Percentiles rank a stretch among this genome's conserved stretches.
Conservation (phyloP, 768 basidiomycete species). For the Lentinula lateritia region DNA sequence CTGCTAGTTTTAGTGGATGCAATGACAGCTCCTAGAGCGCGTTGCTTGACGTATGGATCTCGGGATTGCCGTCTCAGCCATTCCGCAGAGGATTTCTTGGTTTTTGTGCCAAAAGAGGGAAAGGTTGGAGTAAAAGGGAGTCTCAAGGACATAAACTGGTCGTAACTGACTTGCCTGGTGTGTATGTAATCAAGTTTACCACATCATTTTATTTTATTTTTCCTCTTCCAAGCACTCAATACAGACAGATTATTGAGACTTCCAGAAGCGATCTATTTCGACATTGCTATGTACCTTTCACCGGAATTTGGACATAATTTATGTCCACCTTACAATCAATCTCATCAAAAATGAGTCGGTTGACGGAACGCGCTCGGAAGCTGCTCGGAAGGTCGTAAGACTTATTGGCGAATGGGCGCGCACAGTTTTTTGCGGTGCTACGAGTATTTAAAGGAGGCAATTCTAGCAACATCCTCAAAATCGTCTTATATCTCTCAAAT, state of each 20-base stretch:
- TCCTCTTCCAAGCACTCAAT: too few relatives aligned
- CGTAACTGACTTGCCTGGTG: too few relatives aligned
- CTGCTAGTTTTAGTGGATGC: neutral
- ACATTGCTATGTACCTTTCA: too few relatives aligned
- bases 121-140: neutral
- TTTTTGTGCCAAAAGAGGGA: neutral
- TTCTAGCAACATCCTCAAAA: neutral
- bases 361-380: neutral
- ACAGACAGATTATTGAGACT: too few relatives aligned
- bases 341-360: too few relatives aligned
- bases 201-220: too few relatives aligned
- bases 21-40: slow-evolving; percentile 17
- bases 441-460: neutral
- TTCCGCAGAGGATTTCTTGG: slow-evolving; percentile 35
- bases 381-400: neutral
- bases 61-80: slow-evolving; percentile 70
- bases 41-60: slow-evolving; percentile 67
- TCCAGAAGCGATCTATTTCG: too few relatives aligned
- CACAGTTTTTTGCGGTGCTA: neutral
- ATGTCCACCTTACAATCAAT: too few relatives aligned
- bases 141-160: neutral
- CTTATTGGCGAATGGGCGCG: neutral
- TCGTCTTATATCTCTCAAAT: neutral
- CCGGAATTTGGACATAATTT: too few relatives aligned
- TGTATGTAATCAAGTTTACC: too few relatives aligned